These are phyloP conservation scores for Diplodia mutila DNA, from an alignment of 2,329 filamentous ascomycete species.

Conservation along the genomic window DNA sequence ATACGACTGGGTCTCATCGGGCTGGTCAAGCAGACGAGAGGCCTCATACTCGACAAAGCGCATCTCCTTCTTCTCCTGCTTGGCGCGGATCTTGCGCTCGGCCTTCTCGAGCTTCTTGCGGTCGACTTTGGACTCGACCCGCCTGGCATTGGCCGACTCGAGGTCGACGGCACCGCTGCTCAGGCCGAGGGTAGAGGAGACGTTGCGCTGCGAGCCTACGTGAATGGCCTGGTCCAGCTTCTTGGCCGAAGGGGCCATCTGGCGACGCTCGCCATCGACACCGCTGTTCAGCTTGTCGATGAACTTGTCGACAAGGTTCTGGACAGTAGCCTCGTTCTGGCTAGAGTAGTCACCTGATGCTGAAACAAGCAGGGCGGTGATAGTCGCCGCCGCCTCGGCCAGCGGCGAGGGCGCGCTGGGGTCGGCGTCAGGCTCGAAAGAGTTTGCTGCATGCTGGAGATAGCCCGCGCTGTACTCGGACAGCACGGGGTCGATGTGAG, in stretches of 20 bases:
- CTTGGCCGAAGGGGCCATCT: constrained; percentile 75
- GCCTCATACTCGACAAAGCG: constrained; percentile 99
- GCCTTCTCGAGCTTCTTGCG: constrained; percentile 99
- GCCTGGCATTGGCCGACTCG: constrained; percentile 88
- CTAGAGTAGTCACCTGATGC: constrained; percentile 82
- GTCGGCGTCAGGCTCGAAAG: constrained; percentile 76
- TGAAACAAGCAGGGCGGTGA: constrained; percentile 88
- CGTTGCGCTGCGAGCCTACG: constrained; percentile 90
- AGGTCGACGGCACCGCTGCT: constrained; percentile 84
- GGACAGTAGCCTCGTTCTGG: constrained; percentile 76
- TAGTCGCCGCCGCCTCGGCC: constrained; percentile 77
- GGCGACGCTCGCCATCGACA: constrained; percentile 65
- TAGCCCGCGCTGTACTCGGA: constrained; percentile 95
- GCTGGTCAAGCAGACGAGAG: constrained; percentile 81
- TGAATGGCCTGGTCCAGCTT: constrained; percentile 94
- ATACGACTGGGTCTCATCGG: constrained; percentile 85
- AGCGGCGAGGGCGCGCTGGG: constrained; percentile 72
- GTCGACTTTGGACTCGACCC: constrained; percentile 97
- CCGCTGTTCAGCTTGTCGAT: constrained; percentile 80
- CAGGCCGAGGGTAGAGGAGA: constrained; percentile 92
- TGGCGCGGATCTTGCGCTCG: constrained; percentile 94
- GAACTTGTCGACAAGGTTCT: constrained; percentile 85
- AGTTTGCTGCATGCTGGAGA: constrained; percentile 86
- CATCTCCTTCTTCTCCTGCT: constrained; percentile 98
- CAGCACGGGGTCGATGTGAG: constrained; percentile 83